Conservation (phyloP, 2,329 filamentous ascomycete species). For the Colletotrichum lindemuthianum region DNA sequence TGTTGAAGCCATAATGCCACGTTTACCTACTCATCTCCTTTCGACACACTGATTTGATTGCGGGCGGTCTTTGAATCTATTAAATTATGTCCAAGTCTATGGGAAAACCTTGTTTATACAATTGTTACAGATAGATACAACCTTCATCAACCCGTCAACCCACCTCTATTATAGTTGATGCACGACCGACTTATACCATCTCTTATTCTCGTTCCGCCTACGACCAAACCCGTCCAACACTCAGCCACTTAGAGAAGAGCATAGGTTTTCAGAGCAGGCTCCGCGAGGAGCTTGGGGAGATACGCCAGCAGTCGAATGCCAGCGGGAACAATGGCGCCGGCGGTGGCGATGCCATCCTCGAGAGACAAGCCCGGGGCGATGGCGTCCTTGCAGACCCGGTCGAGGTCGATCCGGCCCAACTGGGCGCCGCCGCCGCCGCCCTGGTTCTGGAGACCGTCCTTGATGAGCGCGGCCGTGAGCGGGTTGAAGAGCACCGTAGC, state of each 20-base stretch:
- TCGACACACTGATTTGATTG: too few relatives aligned
- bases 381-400: conserved; percentile 21
- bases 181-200: too few relatives aligned
- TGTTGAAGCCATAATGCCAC: too few relatives aligned
- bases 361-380: conserved; percentile 19
- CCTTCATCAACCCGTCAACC: too few relatives aligned
- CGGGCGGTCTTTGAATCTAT: too few relatives aligned
- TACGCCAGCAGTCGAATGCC: conserved; percentile 20
- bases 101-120: too few relatives aligned
- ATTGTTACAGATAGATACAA: too few relatives aligned
- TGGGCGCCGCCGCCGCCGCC: conserved; percentile 16
- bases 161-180: too few relatives aligned
- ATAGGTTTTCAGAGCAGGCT: conserved; percentile 21
- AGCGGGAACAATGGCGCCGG: conserved; percentile 9
- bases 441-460: conserved; percentile 42
- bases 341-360: conserved; percentile 24
- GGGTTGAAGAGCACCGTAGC: conserved; percentile 56
- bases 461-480: conserved; percentile 48
- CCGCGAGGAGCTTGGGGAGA: conserved; percentile 23
- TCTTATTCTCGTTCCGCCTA: too few relatives aligned
- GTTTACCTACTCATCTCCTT: too few relatives aligned
- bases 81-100: too few relatives aligned
- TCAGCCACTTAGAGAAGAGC: background rate
- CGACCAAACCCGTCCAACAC: too few relatives aligned
- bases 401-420: conserved; percentile 10